Evolutionary conservation across 176 grass and related monocot species (phyloP).

Genomic region (Phoenix roebelenii): DNA sequence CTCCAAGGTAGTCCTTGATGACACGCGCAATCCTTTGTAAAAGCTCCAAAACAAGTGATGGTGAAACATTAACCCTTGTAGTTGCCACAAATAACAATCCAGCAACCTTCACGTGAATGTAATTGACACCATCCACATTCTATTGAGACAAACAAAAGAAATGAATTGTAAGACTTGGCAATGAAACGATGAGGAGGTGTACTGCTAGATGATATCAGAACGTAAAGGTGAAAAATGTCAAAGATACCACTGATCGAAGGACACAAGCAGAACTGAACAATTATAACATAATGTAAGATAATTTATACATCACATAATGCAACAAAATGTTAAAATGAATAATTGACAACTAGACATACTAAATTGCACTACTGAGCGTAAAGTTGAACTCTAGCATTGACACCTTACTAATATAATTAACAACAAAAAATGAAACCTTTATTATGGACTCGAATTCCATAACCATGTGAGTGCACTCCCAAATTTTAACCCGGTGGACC

Average conservation of each 20-base stretch:
- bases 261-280: too few relatives aligned
- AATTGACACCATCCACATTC: slow-evolving; percentile 98
- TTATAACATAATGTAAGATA: too few relatives aligned
- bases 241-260: not conserved
- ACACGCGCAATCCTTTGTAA: slow-evolving; percentile 98
- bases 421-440: too few relatives aligned
- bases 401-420: too few relatives aligned
- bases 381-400: too few relatives aligned
- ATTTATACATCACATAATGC: too few relatives aligned
- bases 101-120: slow-evolving; percentile 92
- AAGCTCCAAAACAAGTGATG: slow-evolving; percentile 93
- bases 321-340: too few relatives aligned
- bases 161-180: slow-evolving; percentile 1
- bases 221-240: not conserved
- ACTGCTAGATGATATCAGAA: not conserved
- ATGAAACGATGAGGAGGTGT: not conserved
- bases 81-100: slow-evolving; percentile 97
- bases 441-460: too few relatives aligned
- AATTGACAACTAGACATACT: too few relatives aligned
- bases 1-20: slow-evolving; percentile 85
- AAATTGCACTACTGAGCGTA: too few relatives aligned
- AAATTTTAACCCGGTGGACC: too few relatives aligned
- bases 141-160: slow-evolving; percentile 29
- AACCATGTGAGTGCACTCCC: too few relatives aligned
- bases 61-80: slow-evolving; percentile 87